phyloP scores from a whole-genome alignment of 1,284 basidiomycete genomes.

The Pseudomicrostroma phylloplanum region DNA sequence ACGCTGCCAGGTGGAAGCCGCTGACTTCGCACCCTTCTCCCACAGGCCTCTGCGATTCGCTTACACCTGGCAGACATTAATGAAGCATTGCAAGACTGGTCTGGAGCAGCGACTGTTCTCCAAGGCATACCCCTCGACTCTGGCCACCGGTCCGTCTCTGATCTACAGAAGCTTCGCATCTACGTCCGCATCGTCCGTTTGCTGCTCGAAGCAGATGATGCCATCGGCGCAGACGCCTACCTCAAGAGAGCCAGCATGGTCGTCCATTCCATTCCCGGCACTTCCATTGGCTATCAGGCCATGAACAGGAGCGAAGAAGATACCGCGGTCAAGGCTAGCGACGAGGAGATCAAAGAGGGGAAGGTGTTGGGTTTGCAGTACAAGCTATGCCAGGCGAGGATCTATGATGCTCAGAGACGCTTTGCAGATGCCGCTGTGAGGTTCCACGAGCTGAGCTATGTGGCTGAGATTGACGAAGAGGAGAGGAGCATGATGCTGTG shows the following conservation, averaged over 20 bases:
- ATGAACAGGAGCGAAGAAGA: slow-evolving; percentile 1
- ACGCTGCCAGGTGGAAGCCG: not conserved
- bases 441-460: slow-evolving; percentile 72
- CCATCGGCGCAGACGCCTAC: slow-evolving; percentile 87
- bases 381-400: slow-evolving; percentile 62
- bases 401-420: slow-evolving; percentile 81
- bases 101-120: slow-evolving; percentile 78
- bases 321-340: not conserved
- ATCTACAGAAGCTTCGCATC: slow-evolving; percentile 78
- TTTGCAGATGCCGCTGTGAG: slow-evolving; percentile 90
- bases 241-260: slow-evolving; percentile 91
- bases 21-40: slow-evolving; percentile 11
- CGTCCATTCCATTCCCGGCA: slow-evolving; percentile 57
- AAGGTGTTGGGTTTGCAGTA: slow-evolving; percentile 36
- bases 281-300: slow-evolving; percentile 14
- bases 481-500: slow-evolving; percentile 32
- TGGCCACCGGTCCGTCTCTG: slow-evolving; percentile 69
- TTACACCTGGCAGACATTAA: slow-evolving; percentile 80
- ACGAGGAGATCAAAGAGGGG: slow-evolving; percentile 20
- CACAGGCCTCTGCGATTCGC: slow-evolving; percentile 71
- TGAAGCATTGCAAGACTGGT: slow-evolving; percentile 87
- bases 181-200: slow-evolving; percentile 91
- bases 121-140: slow-evolving; percentile 86
- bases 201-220: slow-evolving; percentile 89
- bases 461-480: slow-evolving; percentile 30